phyloP scores from a whole-genome alignment of 768 basidiomycete species.

The Mycena vitilis region DNA sequence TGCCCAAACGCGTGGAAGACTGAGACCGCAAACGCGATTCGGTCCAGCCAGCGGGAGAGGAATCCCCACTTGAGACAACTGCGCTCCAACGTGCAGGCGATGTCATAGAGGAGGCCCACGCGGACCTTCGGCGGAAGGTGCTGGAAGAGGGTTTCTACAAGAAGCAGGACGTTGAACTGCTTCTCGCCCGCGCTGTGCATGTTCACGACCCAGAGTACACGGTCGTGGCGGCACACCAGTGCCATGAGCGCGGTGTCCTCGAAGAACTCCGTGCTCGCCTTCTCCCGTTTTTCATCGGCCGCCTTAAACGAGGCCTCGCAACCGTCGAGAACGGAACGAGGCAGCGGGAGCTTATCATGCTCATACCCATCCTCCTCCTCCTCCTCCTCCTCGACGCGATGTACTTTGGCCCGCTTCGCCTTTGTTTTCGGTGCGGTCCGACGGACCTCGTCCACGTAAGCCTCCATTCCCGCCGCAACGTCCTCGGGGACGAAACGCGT shows the following conservation, averaged over 20 bases:
- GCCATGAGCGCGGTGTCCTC: slow-evolving; percentile 46
- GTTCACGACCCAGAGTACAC: slow-evolving; percentile 46
- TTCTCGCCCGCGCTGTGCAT: slow-evolving; percentile 46
- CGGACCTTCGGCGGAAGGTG: neutral
- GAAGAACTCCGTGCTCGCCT: slow-evolving; percentile 29
- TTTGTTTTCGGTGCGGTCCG: neutral
- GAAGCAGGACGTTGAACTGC: slow-evolving; percentile 44
- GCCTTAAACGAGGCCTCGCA: slow-evolving; percentile 19
- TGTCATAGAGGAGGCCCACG: neutral
- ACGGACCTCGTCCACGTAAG: slow-evolving; percentile 14
- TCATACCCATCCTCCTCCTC: slow-evolving; percentile 17
- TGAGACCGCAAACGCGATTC: slow-evolving; percentile 43
- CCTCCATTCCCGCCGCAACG: neutral
- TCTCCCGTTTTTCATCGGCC: slow-evolving; percentile 30
- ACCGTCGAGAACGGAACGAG: slow-evolving; percentile 3
- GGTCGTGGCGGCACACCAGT: slow-evolving; percentile 48
- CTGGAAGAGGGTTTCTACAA: slow-evolving; percentile 44
- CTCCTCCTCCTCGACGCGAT: neutral
- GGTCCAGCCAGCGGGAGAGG: neutral
- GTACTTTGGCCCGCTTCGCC: neutral
- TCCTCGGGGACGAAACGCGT: slow-evolving; percentile 16
- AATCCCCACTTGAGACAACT: neutral
- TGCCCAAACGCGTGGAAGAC: slow-evolving; percentile 56
- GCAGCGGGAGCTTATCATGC: neutral
- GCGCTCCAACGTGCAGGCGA: neutral